Conservation (phyloP, 352 stramenopile genomes). For the Globisporangium heterothallicum region DNA sequence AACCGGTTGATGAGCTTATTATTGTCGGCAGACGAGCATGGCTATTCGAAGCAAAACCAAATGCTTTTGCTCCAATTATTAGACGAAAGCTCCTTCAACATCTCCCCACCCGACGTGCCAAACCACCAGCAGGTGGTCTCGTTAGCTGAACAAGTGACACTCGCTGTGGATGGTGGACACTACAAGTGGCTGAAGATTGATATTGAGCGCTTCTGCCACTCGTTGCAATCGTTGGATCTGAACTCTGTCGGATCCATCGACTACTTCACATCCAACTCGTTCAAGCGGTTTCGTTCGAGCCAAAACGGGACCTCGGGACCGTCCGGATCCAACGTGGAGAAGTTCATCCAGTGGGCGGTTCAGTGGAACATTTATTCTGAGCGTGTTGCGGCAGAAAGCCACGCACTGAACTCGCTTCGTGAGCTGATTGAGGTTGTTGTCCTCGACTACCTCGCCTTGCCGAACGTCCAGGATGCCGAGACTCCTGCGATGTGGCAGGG, state of each 20-base stretch:
- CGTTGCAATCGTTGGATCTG: conserved; percentile 54
- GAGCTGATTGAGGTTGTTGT: conserved; percentile 78
- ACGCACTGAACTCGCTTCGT: conserved; percentile 69
- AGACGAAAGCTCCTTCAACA: conserved; percentile 57
- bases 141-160: conserved; percentile 59
- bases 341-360: conserved; percentile 72
- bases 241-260: conserved; percentile 31
- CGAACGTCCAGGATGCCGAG: conserved; percentile 27
- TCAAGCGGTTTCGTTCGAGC: conserved; percentile 62
- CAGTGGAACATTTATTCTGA: conserved; percentile 86
- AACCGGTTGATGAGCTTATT: conserved; percentile 57
- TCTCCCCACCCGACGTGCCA: conserved; percentile 54
- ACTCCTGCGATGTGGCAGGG: conserved; percentile 56
- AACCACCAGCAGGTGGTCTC: conserved; percentile 65
- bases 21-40: conserved; percentile 30
- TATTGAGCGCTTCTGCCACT: conserved; percentile 63
- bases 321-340: conserved; percentile 32
- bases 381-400: conserved; percentile 70
- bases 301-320: conserved; percentile 19
- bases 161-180: conserved; percentile 47
- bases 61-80: conserved; percentile 70
- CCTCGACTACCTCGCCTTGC: conserved; percentile 59
- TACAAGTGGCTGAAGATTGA: conserved; percentile 85
- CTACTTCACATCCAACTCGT: conserved; percentile 29
- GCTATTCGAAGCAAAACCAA: conserved; percentile 37